Evolutionary conservation across 2,329 filamentous ascomycete species (phyloP).

Genomic region (Botrytis deweyae): DNA sequence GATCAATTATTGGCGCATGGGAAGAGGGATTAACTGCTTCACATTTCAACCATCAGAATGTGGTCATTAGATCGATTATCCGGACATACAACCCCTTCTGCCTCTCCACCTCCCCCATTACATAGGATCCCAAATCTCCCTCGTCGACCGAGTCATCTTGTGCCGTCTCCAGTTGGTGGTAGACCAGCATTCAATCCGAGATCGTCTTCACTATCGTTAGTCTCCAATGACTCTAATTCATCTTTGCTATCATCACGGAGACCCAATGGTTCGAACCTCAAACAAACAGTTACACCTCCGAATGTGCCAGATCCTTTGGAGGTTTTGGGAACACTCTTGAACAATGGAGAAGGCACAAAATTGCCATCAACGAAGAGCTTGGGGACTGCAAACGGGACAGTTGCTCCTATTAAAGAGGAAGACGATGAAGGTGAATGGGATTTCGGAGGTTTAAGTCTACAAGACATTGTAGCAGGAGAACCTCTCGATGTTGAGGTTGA

Average conservation of each 20-base stretch:
- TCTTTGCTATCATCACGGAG: slow-evolving; percentile 67
- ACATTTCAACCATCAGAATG: slow-evolving; percentile 50
- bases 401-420: slow-evolving; percentile 43
- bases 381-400: slow-evolving; percentile 17
- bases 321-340: slow-evolving; percentile 54
- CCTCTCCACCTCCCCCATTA: slow-evolving; percentile 58
- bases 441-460: slow-evolving; percentile 74
- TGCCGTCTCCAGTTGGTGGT: slow-evolving; percentile 66
- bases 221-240: slow-evolving; percentile 71
- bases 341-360: slow-evolving; percentile 33
- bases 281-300: slow-evolving; percentile 51
- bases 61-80: slow-evolving; percentile 83
- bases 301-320: slow-evolving; percentile 68
- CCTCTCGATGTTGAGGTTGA: slow-evolving; percentile 21
- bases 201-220: slow-evolving; percentile 76
- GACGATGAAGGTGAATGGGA: slow-evolving; percentile 68
- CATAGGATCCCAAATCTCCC: slow-evolving; percentile 65
- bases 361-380: slow-evolving; percentile 18
- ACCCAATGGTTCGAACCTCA: slow-evolving; percentile 66
- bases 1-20: background rate
- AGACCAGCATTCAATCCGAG: slow-evolving; percentile 67
- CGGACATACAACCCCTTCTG: slow-evolving; percentile 59
- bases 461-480: slow-evolving; percentile 47
- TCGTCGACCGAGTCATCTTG: slow-evolving; percentile 66
- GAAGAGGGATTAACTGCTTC: background rate